Conservation (phyloP, 306 rosid species). For the Sesbania bispinosa region DNA sequence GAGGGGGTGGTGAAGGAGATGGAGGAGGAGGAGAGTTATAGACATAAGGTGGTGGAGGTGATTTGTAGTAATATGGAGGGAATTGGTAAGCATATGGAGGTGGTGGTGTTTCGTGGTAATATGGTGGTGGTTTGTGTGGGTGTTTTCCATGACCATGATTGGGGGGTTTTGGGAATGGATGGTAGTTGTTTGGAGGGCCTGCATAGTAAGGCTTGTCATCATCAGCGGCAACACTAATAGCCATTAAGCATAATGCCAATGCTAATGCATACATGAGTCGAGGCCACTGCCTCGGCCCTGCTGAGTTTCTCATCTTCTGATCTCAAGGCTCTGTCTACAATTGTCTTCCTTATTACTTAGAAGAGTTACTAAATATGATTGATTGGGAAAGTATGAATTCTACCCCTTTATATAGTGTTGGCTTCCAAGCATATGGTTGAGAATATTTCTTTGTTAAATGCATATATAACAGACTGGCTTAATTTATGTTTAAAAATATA, state of each 20-base stretch:
- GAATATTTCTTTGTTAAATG: too few relatives aligned
- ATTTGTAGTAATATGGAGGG: neutral
- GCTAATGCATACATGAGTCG: slow-evolving; percentile 36
- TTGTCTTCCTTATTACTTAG: neutral
- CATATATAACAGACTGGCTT: neutral
- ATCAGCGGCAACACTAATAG: slow-evolving; percentile 30
- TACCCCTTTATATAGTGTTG: slow-evolving; percentile 44
- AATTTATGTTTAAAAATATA: neutral
- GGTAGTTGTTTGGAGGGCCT: neutral
- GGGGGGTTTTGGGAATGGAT: slow-evolving; percentile 5
- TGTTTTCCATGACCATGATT: neutral
- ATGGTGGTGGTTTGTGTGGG: slow-evolving; percentile 19
- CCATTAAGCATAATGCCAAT: slow-evolving; percentile 42
- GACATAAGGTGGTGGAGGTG: neutral
- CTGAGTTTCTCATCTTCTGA: slow-evolving; percentile 31
- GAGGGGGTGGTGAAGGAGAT: neutral
- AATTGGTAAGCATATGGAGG: neutral
- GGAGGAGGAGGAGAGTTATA: neutral
- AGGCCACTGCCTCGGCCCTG: too few relatives aligned
- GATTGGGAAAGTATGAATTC: slow-evolving; percentile 8
- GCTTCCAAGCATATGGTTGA: neutral
- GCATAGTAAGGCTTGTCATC: slow-evolving; percentile 20
- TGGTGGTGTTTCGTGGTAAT: neutral
- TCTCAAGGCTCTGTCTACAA: slow-evolving; percentile 34
- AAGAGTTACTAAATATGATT: too few relatives aligned